Conservation (phyloP, 495 filamentous ascomycete species). For the Beverwykella pulmonaria region DNA sequence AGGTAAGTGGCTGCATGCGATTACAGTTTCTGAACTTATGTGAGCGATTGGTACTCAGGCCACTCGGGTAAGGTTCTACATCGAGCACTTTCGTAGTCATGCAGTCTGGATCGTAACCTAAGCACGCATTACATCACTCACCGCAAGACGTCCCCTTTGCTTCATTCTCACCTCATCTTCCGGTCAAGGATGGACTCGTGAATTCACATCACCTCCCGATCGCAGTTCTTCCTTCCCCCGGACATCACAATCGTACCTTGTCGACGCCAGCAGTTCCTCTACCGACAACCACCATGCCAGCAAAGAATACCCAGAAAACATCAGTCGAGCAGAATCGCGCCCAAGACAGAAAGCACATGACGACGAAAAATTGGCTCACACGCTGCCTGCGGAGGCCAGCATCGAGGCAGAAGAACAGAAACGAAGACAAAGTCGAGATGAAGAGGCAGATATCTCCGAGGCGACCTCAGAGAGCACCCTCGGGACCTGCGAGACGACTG, state of each 20-base stretch:
- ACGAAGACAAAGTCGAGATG: neutral
- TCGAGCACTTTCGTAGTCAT: no score
- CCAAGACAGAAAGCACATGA: conserved; percentile 6
- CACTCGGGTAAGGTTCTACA: no score
- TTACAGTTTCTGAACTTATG: no score
- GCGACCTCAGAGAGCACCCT: conserved; percentile 24
- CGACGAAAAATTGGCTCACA: conserved; percentile 18
- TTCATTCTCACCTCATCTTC: neutral
- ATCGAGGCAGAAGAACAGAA: conserved; percentile 1
- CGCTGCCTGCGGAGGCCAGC: conserved; percentile 14
- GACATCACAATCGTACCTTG: conserved; percentile 14
- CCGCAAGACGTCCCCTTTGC: neutral
- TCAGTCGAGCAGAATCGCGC: neutral
- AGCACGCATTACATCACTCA: neutral
- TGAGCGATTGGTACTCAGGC: no score
- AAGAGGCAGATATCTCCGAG: neutral
- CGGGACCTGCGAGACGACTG: neutral
- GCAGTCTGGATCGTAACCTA: no score
- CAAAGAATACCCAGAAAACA: conserved; percentile 14
- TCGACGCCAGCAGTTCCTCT: conserved; percentile 8
- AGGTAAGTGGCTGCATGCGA: no score
- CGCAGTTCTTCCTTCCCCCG: neutral
- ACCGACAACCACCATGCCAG: conserved; percentile 18
- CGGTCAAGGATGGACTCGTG: neutral
- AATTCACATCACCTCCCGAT: neutral